Percentiles rank a stretch among this genome's conserved stretches.
Evolutionary conservation across 2,329 filamentous ascomycete genomes (phyloP).

Genomic region (Chrysosporium keratinophilum): DNA sequence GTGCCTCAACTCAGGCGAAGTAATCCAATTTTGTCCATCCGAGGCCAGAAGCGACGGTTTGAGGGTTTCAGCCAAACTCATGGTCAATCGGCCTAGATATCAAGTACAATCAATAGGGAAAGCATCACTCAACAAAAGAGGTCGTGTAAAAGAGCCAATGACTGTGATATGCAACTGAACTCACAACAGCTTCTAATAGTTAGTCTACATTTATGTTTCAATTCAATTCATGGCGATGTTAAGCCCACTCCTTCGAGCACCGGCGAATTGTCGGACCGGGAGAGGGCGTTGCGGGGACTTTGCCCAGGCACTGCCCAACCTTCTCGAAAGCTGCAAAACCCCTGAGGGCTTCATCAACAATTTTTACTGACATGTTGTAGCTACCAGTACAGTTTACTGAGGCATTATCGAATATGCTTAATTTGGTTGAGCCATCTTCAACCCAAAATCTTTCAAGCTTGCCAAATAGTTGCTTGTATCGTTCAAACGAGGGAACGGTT

Average conservation of each 20-base stretch:
- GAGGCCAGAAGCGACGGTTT: constrained; percentile 20
- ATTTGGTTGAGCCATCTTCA: background rate
- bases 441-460: background rate
- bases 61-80: constrained; percentile 20
- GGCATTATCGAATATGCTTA: background rate
- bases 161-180: background rate
- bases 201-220: too few relatives aligned
- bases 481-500: constrained; percentile 28
- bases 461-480: constrained; percentile 11
- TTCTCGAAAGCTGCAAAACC: background rate
- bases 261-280: background rate
- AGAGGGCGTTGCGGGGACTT: background rate
- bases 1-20: constrained; percentile 25
- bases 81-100: background rate
- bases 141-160: too few relatives aligned
- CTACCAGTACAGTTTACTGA: too few relatives aligned
- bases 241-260: background rate
- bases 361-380: too few relatives aligned
- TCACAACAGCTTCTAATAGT: too few relatives aligned
- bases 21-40: constrained; percentile 24
- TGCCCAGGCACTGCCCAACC: too few relatives aligned
- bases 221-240: too few relatives aligned
- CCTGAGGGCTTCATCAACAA: too few relatives aligned
- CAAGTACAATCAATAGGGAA: background rate
- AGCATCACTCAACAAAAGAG: too few relatives aligned